Evolutionary conservation across 78 protist genomes (phyloP), one percentile per base, ranked within the genome.

Genomic region (Pigoraptor vietnamica): DNA sequence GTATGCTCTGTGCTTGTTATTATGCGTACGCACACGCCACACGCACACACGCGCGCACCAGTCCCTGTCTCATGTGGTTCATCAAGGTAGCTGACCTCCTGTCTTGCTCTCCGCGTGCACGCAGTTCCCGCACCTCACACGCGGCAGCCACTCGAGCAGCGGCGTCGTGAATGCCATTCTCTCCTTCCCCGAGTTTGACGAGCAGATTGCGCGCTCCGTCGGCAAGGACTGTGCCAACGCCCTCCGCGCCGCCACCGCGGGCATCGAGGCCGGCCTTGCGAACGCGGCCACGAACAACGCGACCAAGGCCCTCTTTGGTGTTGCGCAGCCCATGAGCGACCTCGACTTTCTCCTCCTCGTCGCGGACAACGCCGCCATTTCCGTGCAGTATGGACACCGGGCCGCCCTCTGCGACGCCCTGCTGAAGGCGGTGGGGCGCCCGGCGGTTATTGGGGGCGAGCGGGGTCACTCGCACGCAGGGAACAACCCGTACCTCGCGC

Each of bases 101-200:
- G n/a, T n/a, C n/a, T n/a, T n/a, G n/a, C n/a, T n/a, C n/a, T n/a
- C n/a, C n/a, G n/a, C n/a, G n/a, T n/a, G n/a, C n/a, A n/a, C n/a
- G 6, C 67, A 48, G 87, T 95, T 89, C 91, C 94, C 94, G 56
- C 93, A 92, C 90, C 67, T 92, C 34, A n/a, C 90, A 34, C n/a
- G n/a, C 14, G 91, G 48, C 2, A 19, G 92, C 33, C 55, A 24
- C 32, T 34, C 93, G 84, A 39, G 89, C 37, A 67, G 90, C 29
- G 96, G 94, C 35, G 92, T 90, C 79, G 93, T 94, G 36, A 1
- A 40, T 56, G 92, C 93, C 82, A 82, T 87, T 24, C 82, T n/a
- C 24, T 2, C 48, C 38, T 94, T 91, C 88, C 32, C 34, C 40
- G 93, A 84, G 14, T 94, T 91, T 33, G 93, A 94, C 67, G 79